Percentiles rank a stretch among this genome's conserved stretches.
These are phyloP conservation scores for Vaccinium corymbosum DNA, from an alignment of 148 eudicot species.

Conservation along the genomic window DNA sequence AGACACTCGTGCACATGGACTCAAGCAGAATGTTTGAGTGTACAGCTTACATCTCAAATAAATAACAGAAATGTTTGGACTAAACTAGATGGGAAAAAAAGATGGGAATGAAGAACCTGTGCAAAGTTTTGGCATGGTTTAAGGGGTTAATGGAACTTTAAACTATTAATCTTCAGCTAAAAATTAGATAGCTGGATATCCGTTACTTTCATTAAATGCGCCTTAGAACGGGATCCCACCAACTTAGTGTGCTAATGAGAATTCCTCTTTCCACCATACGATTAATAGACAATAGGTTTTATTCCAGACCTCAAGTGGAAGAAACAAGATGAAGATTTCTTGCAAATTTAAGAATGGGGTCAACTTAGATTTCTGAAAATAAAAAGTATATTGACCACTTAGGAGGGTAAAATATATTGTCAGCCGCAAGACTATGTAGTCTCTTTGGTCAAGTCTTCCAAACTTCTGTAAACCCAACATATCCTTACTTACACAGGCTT, in stretches of 20 bases:
- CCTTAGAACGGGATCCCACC: background rate
- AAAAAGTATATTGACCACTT: background rate
- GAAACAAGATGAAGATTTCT: background rate
- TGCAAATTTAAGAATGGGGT: background rate
- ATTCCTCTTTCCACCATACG: background rate
- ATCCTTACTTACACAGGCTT: background rate
- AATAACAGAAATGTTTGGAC: background rate
- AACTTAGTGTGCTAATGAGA: background rate
- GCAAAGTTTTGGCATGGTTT: background rate
- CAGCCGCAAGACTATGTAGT: background rate
- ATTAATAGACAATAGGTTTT: background rate
- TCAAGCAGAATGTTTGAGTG: background rate
- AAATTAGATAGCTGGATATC: conserved; percentile 1
- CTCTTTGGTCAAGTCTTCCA: background rate
- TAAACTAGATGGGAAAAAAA: background rate
- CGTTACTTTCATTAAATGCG: background rate
- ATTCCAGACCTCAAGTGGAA: background rate
- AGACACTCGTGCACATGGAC: background rate
- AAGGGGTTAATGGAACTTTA: background rate
- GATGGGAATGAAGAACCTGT: background rate
- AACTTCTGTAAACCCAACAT: background rate
- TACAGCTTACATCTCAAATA: background rate
- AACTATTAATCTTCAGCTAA: background rate
- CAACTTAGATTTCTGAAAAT: background rate
- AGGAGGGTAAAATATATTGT: background rate